Percentiles rank a stretch among this genome's conserved stretches.
Conservation (phyloP, 495 filamentous ascomycete species). For the Neurospora tetraspora region DNA sequence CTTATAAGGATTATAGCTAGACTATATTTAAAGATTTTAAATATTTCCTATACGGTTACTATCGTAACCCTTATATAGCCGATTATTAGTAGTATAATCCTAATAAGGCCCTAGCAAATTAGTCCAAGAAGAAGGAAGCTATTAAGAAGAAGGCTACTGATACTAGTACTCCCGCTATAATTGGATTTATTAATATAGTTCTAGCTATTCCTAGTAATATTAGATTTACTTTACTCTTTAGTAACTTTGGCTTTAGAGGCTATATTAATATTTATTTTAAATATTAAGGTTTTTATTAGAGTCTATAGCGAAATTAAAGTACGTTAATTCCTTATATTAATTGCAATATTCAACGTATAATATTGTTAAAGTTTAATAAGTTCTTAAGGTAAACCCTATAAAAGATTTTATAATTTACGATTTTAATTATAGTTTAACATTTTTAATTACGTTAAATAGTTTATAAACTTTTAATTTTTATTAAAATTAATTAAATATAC, state of each 20-base stretch:
- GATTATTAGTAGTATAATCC: background rate
- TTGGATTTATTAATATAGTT: background rate
- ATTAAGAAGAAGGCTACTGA: background rate
- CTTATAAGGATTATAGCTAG: background rate
- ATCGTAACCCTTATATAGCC: fast-evolving
- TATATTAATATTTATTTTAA: background rate
- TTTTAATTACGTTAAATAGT: background rate
- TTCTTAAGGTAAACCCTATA: background rate
- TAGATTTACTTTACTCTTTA: background rate
- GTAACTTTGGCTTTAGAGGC: background rate
- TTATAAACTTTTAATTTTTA: background rate
- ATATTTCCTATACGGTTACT: background rate
- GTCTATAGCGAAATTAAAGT: background rate
- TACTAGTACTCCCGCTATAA: background rate
- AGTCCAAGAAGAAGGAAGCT: background rate
- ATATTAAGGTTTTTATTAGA: background rate
- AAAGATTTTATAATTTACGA: background rate
- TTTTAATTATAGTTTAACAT: background rate
- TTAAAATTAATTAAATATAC: background rate
- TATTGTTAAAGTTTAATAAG: background rate
- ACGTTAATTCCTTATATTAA: background rate
- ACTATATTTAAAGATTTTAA: background rate
- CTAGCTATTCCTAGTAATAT: background rate
- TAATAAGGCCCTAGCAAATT: background rate
- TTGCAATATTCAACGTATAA: background rate